Evolutionary conservation across 1,284 basidiomycete species (phyloP).

Genomic region (Irpex lacteus): DNA sequence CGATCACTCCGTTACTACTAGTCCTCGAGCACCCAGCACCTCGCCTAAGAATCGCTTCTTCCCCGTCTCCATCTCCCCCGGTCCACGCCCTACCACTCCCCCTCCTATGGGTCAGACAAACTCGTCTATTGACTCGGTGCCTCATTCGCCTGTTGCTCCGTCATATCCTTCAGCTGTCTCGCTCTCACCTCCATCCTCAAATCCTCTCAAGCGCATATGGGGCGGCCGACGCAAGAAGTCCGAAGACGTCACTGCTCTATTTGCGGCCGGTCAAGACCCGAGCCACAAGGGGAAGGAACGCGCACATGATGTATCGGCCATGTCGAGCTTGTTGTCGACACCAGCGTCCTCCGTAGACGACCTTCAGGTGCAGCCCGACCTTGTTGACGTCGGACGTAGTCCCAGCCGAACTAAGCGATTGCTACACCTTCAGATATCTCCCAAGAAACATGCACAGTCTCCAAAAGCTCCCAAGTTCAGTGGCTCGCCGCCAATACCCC

Average conservation of each 20-base stretch:
- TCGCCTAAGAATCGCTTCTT: slow-evolving; percentile 37
- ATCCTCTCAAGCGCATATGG: slow-evolving; percentile 59
- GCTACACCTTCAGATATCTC: slow-evolving; percentile 27
- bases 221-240: slow-evolving; percentile 61
- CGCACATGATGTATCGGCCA: slow-evolving; percentile 22
- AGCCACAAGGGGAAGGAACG: slow-evolving; percentile 29
- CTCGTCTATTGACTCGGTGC: slow-evolving; percentile 11
- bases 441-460: slow-evolving; percentile 20
- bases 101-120: slow-evolving; percentile 27
- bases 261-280: slow-evolving; percentile 19
- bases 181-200: slow-evolving; percentile 34
- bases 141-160: slow-evolving; percentile 1
- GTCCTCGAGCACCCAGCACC: slow-evolving; percentile 21
- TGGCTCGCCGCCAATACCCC: slow-evolving; percentile 25
- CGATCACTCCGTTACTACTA: slow-evolving; percentile 37
- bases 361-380: slow-evolving; percentile 13
- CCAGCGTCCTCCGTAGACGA: slow-evolving; percentile 20
- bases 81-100: slow-evolving; percentile 20
- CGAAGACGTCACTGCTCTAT: slow-evolving; percentile 37
- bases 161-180: slow-evolving; percentile 18
- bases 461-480: slow-evolving; percentile 18
- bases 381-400: not conserved
- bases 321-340: slow-evolving; percentile 11
- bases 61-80: slow-evolving; percentile 33
- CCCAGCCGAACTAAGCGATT: slow-evolving; percentile 17